phyloP scores from a whole-genome alignment of 2,329 filamentous ascomycete genomes.

The Aspergillus amoenus region DNA sequence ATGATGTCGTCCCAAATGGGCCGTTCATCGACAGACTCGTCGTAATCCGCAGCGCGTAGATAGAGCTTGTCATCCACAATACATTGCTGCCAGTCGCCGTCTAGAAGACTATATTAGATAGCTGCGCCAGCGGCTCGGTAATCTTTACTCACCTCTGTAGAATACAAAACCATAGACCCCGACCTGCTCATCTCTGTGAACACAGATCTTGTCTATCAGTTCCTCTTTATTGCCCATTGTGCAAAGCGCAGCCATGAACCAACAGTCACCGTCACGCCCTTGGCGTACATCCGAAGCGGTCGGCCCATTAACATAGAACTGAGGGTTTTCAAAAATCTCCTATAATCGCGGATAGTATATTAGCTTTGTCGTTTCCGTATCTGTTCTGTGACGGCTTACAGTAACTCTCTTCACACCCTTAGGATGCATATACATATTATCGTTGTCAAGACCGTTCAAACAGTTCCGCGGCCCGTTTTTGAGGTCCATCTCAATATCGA shows the following conservation, averaged over 20 bases:
- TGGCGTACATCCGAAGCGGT: constrained; percentile 77
- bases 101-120: constrained; percentile 37
- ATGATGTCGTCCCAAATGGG: constrained; percentile 74
- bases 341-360: constrained; percentile 31
- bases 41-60: constrained; percentile 77
- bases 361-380: constrained; percentile 10
- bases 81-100: constrained; percentile 88
- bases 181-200: constrained; percentile 68
- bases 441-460: constrained; percentile 48
- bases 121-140: neutral
- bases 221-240: constrained; percentile 72
- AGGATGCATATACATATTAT: constrained; percentile 53
- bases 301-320: constrained; percentile 76
- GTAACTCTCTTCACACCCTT: constrained; percentile 73
- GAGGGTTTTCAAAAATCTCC: constrained; percentile 74
- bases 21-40: constrained; percentile 73
- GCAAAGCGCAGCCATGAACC: constrained; percentile 78
- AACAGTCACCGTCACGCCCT: constrained; percentile 78
- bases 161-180: constrained; percentile 88
- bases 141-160: constrained; percentile 55
- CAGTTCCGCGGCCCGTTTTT: constrained; percentile 58
- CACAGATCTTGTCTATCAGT: constrained; percentile 71
- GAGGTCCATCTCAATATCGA: constrained; percentile 77
- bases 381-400: constrained; percentile 35
- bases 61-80: constrained; percentile 91